Evolutionary conservation across 2,329 filamentous ascomycete species (phyloP), one percentile per base, ranked within the genome.

Genomic region (Aspergillus sojae): DNA sequence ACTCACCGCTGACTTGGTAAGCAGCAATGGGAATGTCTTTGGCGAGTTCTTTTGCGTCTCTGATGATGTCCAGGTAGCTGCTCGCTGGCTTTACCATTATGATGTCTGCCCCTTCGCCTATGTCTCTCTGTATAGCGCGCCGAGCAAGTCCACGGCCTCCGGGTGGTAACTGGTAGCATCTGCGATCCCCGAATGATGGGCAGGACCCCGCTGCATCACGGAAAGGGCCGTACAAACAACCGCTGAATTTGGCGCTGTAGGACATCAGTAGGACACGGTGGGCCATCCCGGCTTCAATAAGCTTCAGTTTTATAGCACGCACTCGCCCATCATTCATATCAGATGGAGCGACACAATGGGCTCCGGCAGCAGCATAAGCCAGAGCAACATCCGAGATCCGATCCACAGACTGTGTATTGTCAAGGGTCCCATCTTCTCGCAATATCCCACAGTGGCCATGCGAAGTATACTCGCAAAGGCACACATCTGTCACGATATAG

Each of bases 251-350:
- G 74, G 95, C 95, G 16, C 93, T 93, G 80, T 99, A 99, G 5
- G 93, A 97, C 95, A 99, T 98, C 65, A 99, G 85, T 60, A 96
- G 86, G 14, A 94, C 91, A 76, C 91, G 90, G 82, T 99, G 95
- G 7, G 94, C 91, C 71, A 98, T 91, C 60, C 94, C 94, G 63
- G 93, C 90, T 79, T 98, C 94, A 63, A 98, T 98, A 66, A 99
- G 84, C 83, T 97, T 98, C 60, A 97, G 86, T 85, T 99, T 99
- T 79, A 99, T 99, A 65, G 94, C 94, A 63, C 94, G 92, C 73
- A 99, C 96, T 68, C 95, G 91, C 32, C 95, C 95, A 77, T 99
- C 95, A 77, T 98, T 99, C 95, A 99, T 99, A 78, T 99, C 95
- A 1, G 93, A 97, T 2, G 95, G 95, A 0, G 95, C 95, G 32